These are phyloP conservation scores for Cyberlindnera petersonii DNA, from an alignment of 805 yeast species.

Conservation along the genomic window DNA sequence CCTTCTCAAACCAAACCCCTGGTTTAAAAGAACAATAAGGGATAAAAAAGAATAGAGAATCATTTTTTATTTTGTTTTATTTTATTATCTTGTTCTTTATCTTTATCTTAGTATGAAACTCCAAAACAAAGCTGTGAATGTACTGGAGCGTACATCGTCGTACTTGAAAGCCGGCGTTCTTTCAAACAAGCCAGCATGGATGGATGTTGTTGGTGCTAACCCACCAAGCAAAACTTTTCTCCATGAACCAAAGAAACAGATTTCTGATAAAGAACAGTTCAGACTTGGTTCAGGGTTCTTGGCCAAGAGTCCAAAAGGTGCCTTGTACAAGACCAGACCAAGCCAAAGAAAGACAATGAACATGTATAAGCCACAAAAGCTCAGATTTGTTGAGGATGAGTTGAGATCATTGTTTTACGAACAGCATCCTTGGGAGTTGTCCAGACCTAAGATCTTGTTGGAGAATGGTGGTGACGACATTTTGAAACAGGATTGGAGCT, in stretches of 20 bases:
- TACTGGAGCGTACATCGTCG: constrained; percentile 77
- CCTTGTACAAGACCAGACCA: constrained; percentile 33
- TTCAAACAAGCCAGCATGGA: constrained; percentile 81
- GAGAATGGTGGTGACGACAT: constrained; percentile 68
- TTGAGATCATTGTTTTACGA: constrained; percentile 77
- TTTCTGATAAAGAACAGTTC: constrained; percentile 4
- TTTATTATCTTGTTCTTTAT: background rate
- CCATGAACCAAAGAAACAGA: constrained; percentile 25
- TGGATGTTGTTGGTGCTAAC: constrained; percentile 70
- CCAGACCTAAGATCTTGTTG: constrained; percentile 79
- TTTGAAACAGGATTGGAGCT: constrained; percentile 65
- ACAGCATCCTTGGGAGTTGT: constrained; percentile 98
- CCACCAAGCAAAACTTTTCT: constrained; percentile 70
- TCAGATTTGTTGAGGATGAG: constrained; percentile 57
- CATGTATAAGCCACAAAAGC: constrained; percentile 18
- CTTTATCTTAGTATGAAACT: constrained; percentile 51
- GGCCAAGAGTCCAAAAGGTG: constrained; percentile 16
- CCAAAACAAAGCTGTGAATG: constrained; percentile 69
- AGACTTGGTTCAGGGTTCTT: constrained; percentile 12
- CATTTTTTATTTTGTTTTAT: no score
- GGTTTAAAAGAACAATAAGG: no score
- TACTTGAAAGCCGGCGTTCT: constrained; percentile 69
- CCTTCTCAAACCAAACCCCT: no score
- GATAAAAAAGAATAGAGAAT: no score
- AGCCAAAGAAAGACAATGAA: constrained; percentile 10